These are phyloP conservation scores for Tubosaeta sp. DNA, from an alignment of 768 basidiomycete genomes.

Conservation along the genomic window DNA sequence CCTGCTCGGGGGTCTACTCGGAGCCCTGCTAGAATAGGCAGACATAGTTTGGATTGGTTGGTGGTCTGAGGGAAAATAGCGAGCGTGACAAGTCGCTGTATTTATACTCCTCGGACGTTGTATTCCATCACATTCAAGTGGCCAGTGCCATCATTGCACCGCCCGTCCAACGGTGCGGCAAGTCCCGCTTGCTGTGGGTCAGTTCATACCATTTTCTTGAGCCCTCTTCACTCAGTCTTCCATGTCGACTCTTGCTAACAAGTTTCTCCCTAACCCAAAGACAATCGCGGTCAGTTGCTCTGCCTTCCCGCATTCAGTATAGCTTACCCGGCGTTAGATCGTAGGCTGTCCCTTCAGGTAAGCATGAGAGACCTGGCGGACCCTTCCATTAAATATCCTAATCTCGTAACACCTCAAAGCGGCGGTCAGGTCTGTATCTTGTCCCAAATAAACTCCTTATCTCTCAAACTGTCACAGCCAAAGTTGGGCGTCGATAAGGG, in stretches of 20 bases:
- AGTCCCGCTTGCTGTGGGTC: not conserved
- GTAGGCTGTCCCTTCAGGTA: conserved; percentile 96
- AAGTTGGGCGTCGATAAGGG: conserved; percentile 80
- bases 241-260: conserved; percentile 25
- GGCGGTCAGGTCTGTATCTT: conserved; percentile 30
- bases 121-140: not conserved
- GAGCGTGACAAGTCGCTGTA: conserved; percentile 5
- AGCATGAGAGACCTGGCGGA: conserved; percentile 20
- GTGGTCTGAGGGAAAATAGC: conserved; percentile 17
- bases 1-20: conserved; percentile 27
- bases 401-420: conserved; percentile 17
- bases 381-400: not conserved
- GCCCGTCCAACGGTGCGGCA: not conserved
- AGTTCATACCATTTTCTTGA: too few species aligned
- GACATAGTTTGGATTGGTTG: conserved; percentile 21
- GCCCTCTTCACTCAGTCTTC: not conserved
- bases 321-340: conserved; percentile 48
- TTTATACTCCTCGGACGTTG: conserved; percentile 17
- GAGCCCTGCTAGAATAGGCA: conserved; percentile 20
- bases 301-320: not conserved
- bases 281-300: conserved; percentile 71
- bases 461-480: conserved; percentile 41
- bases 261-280: conserved; percentile 51
- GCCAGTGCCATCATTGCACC: not conserved
- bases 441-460: conserved; percentile 8